Base-by-base conservation (phyloP, 1,284 basidiomycete species). In the Ustilago loliicola region DNA sequence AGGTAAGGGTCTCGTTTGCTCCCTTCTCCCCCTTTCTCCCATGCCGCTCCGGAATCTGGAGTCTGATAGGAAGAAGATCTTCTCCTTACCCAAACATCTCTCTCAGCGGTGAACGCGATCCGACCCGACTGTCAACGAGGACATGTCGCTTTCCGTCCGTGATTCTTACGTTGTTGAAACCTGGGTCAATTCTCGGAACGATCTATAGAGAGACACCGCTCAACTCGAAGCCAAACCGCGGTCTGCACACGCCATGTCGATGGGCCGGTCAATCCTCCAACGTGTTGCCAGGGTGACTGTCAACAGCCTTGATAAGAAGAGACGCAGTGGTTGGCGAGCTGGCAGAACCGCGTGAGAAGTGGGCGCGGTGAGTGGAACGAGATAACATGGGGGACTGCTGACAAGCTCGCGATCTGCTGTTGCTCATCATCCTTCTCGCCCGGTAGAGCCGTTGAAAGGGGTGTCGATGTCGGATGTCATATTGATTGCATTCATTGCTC, bases 1-100 rank as follows among this genome's bases (percentile, higher is more conserved):
- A 52, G 52, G 60, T 54, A 58, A 62, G 66, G 55, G 54, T 58
- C 42, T 36, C 40, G 36, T 11, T 17, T 40, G 36, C 17, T n/a
- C 34, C 23, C n/a, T 29, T n/a, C 10, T 30, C 27, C 36, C 19
- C 48, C 11, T 40, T 19, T 19, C 34, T 25, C 19, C 27, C 34
- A 34, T 15, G 13, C 13, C 10, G 34, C 21, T 27, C 17, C 21
- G 27, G 51, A 53, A 30, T 45, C n/a, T 30, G 19, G 25, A 34
- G 42, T 9, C 1, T 45, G n/a, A 1, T 21, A 11, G 11, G 6
- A 45, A 45, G 42, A 23, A 21, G 4, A 11, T 45, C 42, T 45
- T 45, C 42, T 21, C 42, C 42, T 45, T n/a, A 45, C 42, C 42
- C 19, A 38, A 7, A 23, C 19, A 32, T 32, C 19, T 30, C 29